These are phyloP conservation scores for Acmispon strigosus DNA, from an alignment of 306 rosid genomes.

Conservation along the genomic window DNA sequence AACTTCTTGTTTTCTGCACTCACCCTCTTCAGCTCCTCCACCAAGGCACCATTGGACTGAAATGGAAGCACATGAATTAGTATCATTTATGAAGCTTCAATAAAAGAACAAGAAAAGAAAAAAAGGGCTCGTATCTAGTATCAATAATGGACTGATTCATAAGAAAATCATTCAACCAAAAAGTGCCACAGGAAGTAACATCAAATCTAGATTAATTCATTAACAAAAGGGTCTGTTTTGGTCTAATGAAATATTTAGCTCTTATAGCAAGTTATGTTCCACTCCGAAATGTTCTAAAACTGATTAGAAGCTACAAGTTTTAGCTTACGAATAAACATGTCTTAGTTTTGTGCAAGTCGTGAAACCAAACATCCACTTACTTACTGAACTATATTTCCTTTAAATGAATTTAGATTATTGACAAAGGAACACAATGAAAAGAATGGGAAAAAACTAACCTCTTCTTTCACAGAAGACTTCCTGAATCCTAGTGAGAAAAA, in stretches of 20 bases:
- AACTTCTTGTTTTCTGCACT: slow-evolving; percentile 84
- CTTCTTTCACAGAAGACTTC: slow-evolving; percentile 46
- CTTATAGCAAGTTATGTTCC: not conserved
- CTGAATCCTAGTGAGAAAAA: slow-evolving; percentile 33
- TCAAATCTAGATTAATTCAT: not conserved
- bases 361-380: not conserved
- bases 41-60: slow-evolving; percentile 49
- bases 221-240: too few species aligned
- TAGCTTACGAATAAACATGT: too few species aligned
- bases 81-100: slow-evolving; percentile 7
- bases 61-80: not conserved
- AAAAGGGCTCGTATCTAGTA: not conserved
- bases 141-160: too few species aligned
- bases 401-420: not conserved
- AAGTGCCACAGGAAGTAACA: not conserved
- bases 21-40: slow-evolving; percentile 75
- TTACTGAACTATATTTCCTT: not conserved
- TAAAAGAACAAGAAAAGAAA: too few species aligned
- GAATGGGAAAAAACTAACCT: slow-evolving; percentile 37
- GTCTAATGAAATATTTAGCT: too few species aligned
- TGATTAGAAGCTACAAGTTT: too few species aligned
- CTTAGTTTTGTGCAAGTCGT: too few species aligned
- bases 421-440: not conserved
- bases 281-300: too few species aligned
- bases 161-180: not conserved